phyloP scores from a whole-genome alignment of 371 early-diverging fungal species.

The Mortierella sp. region DNA sequence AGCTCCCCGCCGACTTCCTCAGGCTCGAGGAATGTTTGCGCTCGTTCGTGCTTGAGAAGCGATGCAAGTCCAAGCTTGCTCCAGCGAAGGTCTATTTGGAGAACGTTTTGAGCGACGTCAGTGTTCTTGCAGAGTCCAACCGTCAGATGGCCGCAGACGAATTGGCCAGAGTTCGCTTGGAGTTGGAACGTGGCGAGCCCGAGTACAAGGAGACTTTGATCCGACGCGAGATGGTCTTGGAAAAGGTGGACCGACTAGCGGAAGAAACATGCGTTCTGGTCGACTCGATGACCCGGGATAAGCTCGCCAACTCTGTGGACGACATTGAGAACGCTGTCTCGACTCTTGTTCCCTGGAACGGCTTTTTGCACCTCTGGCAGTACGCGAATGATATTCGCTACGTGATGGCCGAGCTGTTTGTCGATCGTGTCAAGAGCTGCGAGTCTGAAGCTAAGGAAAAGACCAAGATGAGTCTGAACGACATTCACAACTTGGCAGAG shows the following conservation, averaged over 20 bases:
- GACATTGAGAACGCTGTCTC: slow-evolving; percentile 71
- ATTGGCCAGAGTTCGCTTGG: slow-evolving; percentile 53
- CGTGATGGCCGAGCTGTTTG: slow-evolving; percentile 71
- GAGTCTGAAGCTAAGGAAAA: slow-evolving; percentile 76
- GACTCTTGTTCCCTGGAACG: slow-evolving; percentile 78
- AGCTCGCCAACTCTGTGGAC: slow-evolving; percentile 68
- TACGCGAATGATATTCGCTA: slow-evolving; percentile 84
- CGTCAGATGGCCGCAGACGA: slow-evolving; percentile 56
- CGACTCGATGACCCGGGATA: slow-evolving; percentile 62
- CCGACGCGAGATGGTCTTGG: slow-evolving; percentile 66
- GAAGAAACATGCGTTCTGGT: slow-evolving; percentile 70
- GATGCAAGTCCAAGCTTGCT: slow-evolving; percentile 91
- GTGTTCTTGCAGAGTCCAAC: slow-evolving; percentile 66
- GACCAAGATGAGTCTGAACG: slow-evolving; percentile 67
- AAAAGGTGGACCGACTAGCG: slow-evolving; percentile 74
- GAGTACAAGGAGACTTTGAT: slow-evolving; percentile 65
- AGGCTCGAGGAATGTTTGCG: slow-evolving; percentile 87
- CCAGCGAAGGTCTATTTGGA: slow-evolving; percentile 93
- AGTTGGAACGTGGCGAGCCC: slow-evolving; percentile 66
- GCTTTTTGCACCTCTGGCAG: slow-evolving; percentile 83
- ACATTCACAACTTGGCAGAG: slow-evolving; percentile 69
- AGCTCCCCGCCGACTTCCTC: slow-evolving; percentile 75
- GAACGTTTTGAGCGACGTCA: slow-evolving; percentile 81
- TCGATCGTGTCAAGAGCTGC: slow-evolving; percentile 70
- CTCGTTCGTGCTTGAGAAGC: slow-evolving; percentile 93